A percentile compares a stretch with the other conserved stretches of the same genome.
Evolutionary conservation across 1,139 yeast species (phyloP).

Genomic region (Suhomyces ambrosiae): DNA sequence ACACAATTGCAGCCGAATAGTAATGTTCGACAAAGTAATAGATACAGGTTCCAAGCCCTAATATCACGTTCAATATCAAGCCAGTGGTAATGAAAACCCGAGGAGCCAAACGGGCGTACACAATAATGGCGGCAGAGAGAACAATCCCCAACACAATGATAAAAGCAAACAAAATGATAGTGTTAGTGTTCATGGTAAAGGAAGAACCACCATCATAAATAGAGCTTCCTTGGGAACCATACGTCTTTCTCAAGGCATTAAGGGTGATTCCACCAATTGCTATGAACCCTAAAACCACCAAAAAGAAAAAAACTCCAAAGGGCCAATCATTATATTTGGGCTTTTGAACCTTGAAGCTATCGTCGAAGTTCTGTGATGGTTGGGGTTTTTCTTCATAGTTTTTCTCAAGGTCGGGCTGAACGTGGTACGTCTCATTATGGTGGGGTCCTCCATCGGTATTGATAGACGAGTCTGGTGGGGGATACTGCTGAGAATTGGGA

Average conservation of each 20-base stretch:
- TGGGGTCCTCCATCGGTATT: no score
- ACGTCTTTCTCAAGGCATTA: constrained; percentile 59
- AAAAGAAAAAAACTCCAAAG: constrained; percentile 62
- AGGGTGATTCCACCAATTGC: constrained; percentile 72
- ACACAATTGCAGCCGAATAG: constrained; percentile 80
- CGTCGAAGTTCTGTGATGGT: constrained; percentile 51
- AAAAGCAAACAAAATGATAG: constrained; percentile 70
- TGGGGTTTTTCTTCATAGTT: constrained; percentile 37
- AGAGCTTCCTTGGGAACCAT: constrained; percentile 62
- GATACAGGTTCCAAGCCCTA: constrained; percentile 77
- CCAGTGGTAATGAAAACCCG: constrained; percentile 70
- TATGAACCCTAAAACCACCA: constrained; percentile 66
- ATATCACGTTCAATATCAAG: constrained; percentile 62
- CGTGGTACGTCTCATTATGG: constrained; percentile 13
- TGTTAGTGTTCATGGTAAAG: constrained; percentile 71
- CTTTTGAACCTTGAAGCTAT: constrained; percentile 65
- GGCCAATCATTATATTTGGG: constrained; percentile 76
- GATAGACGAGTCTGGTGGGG: no score
- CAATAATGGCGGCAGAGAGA: constrained; percentile 56
- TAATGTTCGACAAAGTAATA: constrained; percentile 65
- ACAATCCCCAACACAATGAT: constrained; percentile 63
- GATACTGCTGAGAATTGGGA: constrained; percentile 6
- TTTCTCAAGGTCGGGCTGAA: constrained; percentile 29
- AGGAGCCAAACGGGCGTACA: constrained; percentile 66
- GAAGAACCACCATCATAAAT: constrained; percentile 57